Conservation (phyloP, 75 land plant species). For the Cunninghamia lanceolata region DNA sequence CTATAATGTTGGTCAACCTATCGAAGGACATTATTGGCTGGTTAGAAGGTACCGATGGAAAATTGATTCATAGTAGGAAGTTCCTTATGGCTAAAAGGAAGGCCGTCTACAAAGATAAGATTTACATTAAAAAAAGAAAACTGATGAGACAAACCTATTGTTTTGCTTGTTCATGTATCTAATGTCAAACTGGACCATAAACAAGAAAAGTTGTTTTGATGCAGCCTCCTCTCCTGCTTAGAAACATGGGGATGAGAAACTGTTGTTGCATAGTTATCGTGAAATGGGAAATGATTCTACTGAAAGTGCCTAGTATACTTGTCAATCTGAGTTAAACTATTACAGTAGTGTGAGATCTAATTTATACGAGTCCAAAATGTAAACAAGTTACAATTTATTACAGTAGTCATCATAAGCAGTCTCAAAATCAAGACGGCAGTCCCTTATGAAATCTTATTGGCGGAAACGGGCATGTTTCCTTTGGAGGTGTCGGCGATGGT, state of each 20-base stretch:
- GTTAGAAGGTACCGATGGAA: not conserved
- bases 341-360: no score
- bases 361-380: no score
- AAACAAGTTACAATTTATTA: no score
- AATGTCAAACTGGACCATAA: not conserved
- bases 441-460: no score
- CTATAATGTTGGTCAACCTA: not conserved
- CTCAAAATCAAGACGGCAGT: no score
- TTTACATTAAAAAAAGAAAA: not conserved
- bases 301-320: no score
- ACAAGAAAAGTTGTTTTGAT: not conserved
- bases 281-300: no score
- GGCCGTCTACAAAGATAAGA: not conserved
- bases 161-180: not conserved
- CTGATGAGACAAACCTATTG: not conserved
- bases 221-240: not conserved
- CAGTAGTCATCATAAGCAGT: no score
- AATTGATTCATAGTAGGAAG: not conserved
- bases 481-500: no score
- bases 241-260: no score
- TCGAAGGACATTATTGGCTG: not conserved
- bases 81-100: not conserved
- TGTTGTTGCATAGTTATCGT: not conserved
- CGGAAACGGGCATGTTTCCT: no score
- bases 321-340: no score